These are phyloP conservation scores for Nannochloropsis gaditana DNA, from an alignment of 108 stramenopile genomes.

Conservation along the genomic window DNA sequence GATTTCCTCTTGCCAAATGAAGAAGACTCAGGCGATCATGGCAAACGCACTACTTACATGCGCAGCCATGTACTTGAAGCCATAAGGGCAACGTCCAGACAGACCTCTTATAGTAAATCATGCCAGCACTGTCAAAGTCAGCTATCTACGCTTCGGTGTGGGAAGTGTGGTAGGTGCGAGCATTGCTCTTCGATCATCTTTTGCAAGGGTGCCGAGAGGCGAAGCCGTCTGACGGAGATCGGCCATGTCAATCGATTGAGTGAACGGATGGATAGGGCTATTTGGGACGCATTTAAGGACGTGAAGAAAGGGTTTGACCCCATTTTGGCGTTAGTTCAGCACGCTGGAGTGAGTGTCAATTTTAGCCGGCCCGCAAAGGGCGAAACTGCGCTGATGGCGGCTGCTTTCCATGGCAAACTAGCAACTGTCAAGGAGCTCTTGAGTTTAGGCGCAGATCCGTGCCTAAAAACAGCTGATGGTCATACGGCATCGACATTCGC, in stretches of 20 bases:
- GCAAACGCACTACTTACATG: background rate
- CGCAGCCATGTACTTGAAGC: background rate
- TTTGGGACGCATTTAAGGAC: slow-evolving; percentile 4
- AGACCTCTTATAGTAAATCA: background rate
- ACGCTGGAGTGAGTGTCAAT: slow-evolving; percentile 13
- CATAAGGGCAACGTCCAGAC: background rate
- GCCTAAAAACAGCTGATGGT: background rate
- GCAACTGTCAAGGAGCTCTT: slow-evolving; percentile 26
- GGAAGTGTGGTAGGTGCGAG: background rate
- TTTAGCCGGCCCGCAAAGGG: slow-evolving; percentile 31
- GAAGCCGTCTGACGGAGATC: background rate
- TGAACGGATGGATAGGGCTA: slow-evolving; percentile 3
- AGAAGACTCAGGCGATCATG: background rate
- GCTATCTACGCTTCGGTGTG: background rate
- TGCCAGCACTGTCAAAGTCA: background rate
- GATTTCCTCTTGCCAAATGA: background rate
- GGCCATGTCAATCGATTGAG: slow-evolving; percentile 5
- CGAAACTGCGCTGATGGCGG: slow-evolving; percentile 46
- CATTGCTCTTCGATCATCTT: background rate
- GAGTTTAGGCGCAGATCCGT: slow-evolving; percentile 32
- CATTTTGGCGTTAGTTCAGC: background rate
- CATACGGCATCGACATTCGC: slow-evolving; percentile 8
- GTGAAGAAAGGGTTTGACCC: background rate
- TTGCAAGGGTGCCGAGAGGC: slow-evolving; percentile 7
- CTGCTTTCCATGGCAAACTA: slow-evolving; percentile 35